A percentile compares a stretch with the other conserved stretches of the same genome.
Conservation (phyloP, 306 rosid genomes). For the Myrica gale region DNA sequence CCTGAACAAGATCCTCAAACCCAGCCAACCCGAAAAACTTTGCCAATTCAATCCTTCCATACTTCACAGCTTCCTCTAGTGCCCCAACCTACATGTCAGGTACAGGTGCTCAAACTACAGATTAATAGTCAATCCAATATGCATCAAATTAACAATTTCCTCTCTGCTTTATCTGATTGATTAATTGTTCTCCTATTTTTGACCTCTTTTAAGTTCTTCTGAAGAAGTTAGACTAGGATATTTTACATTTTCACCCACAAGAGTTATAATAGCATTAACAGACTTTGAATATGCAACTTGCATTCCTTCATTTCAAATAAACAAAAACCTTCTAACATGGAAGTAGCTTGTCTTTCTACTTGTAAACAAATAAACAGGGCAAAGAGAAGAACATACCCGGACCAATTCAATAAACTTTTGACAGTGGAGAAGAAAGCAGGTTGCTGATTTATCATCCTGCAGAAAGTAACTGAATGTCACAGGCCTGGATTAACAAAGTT, state of each 20-base stretch:
- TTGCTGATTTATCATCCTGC: constrained; percentile 92
- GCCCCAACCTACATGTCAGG: constrained; percentile 62
- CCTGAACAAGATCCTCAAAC: constrained; percentile 83
- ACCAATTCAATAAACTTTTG: constrained; percentile 93
- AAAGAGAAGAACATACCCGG: constrained; percentile 61
- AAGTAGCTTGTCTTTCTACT: constrained; percentile 4
- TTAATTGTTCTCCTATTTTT: no score
- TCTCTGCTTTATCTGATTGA: no score
- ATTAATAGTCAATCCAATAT: background rate
- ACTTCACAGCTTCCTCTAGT: constrained; percentile 85
- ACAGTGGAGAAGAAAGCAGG: constrained; percentile 92
- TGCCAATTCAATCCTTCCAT: constrained; percentile 75
- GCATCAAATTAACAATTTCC: no score
- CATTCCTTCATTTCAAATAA: background rate
- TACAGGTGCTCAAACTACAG: constrained; percentile 20
- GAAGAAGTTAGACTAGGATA: background rate
- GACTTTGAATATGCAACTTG: background rate
- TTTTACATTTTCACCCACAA: no score
- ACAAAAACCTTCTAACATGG: background rate
- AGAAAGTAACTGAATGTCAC: constrained; percentile 32
- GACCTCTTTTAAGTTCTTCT: background rate
- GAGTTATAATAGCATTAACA: background rate
- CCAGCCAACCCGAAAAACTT: constrained; percentile 59
- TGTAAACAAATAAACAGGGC: constrained; percentile 16
- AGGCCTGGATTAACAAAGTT: background rate